Percentiles rank a stretch among this genome's conserved stretches.
Evolutionary conservation across 2,329 filamentous ascomycete species (phyloP).

Genomic region (Botrytis deweyae): DNA sequence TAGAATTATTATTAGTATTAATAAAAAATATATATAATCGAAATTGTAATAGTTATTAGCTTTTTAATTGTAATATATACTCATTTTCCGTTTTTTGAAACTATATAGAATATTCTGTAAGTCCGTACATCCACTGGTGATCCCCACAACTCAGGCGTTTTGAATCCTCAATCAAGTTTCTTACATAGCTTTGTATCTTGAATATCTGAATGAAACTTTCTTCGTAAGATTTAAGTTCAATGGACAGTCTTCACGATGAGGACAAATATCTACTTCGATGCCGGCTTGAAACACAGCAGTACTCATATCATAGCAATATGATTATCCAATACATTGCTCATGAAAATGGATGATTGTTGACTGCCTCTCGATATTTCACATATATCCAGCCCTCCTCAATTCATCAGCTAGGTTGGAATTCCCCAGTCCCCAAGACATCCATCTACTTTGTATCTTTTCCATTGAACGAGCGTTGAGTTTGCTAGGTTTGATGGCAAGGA

Average conservation of each 20-base stretch:
- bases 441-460: neutral
- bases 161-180: neutral
- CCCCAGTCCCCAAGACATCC: neutral
- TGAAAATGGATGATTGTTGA: neutral
- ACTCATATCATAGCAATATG: neutral
- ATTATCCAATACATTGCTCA: neutral
- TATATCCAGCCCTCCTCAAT: neutral
- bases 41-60: no score
- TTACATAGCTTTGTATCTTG: neutral
- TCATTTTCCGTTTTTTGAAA: no score
- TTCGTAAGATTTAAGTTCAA: neutral
- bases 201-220: neutral
- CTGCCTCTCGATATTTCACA: neutral
- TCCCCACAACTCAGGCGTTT: neutral
- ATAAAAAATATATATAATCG: no score
- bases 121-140: no score
- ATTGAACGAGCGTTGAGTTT: neutral
- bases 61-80: no score
- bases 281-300: neutral
- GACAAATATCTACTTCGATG: neutral
- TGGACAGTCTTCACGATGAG: neutral
- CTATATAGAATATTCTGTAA: fast-evolving
- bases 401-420: neutral
- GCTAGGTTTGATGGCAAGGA: neutral
- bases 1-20: no score